phyloP scores from a whole-genome alignment of 2,329 filamentous ascomycete species.

The Pestalotiopsis sp. region DNA sequence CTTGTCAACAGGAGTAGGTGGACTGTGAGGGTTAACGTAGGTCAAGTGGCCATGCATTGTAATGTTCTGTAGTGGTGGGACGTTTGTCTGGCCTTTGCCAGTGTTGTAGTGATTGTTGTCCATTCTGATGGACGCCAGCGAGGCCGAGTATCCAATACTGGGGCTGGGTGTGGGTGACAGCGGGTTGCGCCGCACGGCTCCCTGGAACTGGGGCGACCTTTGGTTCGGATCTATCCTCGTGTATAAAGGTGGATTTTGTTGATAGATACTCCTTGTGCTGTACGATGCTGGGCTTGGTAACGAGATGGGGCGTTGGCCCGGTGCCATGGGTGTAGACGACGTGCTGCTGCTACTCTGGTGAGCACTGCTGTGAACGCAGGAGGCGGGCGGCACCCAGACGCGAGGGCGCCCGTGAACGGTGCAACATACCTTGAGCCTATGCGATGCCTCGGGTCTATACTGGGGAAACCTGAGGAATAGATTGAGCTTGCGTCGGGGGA shows the following conservation, averaged over 20 bases:
- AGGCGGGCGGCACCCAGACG: conserved; percentile 13
- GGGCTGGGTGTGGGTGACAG: conserved; percentile 55
- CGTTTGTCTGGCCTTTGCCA: conserved; percentile 41
- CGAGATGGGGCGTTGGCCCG: conserved; percentile 54
- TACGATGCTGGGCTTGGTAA: conserved; percentile 49
- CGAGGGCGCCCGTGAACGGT: conserved; percentile 16
- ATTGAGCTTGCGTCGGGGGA: conserved; percentile 54
- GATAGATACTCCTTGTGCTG: conserved; percentile 56
- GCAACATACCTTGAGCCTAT: conserved; percentile 56
- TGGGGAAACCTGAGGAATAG: conserved; percentile 50
- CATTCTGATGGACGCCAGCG: conserved; percentile 46
- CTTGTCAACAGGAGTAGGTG: conserved; percentile 52
- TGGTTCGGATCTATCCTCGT: conserved; percentile 49
- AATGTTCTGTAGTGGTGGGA: conserved; percentile 55
- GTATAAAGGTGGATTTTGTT: conserved; percentile 51
- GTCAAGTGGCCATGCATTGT: conserved; percentile 61
- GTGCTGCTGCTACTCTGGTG: conserved; percentile 45
- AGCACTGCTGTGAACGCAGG: conserved; percentile 28
- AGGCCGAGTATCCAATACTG: conserved; percentile 43
- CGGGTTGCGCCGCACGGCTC: conserved; percentile 50
- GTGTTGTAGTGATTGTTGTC: conserved; percentile 42
- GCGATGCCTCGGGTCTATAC: conserved; percentile 55
- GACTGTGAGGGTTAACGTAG: conserved; percentile 50
- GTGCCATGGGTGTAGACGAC: conserved; percentile 58
- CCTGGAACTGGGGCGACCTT: conserved; percentile 54